Evolutionary conservation across 2,329 filamentous ascomycete genomes (phyloP).

Genomic region (Calycina herbarum): DNA sequence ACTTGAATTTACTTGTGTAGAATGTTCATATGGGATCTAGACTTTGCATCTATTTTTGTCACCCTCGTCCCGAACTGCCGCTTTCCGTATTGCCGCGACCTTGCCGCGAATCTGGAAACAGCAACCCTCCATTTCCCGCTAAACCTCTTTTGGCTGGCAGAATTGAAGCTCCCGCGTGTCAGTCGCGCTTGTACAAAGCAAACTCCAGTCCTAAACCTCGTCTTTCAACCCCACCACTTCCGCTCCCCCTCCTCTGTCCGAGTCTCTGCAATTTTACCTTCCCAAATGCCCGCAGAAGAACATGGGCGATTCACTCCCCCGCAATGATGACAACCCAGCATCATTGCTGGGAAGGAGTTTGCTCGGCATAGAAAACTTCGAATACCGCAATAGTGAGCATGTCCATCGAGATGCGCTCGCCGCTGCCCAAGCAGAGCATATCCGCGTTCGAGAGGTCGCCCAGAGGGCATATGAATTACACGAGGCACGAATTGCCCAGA

Average conservation of each 20-base stretch:
- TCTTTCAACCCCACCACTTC: neutral
- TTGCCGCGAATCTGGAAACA: neutral
- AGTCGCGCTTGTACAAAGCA: slow-evolving; percentile 2
- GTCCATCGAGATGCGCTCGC: slow-evolving; percentile 56
- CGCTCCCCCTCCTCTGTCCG: neutral
- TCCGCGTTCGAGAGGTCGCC: slow-evolving; percentile 57
- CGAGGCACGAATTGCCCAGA: slow-evolving; percentile 45
- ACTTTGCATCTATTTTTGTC: too few relatives aligned
- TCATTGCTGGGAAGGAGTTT: slow-evolving; percentile 15
- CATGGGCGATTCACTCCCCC: slow-evolving; percentile 9
- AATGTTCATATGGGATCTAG: too few relatives aligned
- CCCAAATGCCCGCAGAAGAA: neutral
- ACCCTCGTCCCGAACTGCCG: too few relatives aligned
- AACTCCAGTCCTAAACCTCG: neutral
- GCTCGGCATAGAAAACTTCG: slow-evolving; percentile 17
- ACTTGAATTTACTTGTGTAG: too few relatives aligned
- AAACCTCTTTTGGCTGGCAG: neutral
- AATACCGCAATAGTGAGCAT: slow-evolving; percentile 26
- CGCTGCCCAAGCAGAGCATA: slow-evolving; percentile 65
- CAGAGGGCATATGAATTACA: slow-evolving; percentile 50
- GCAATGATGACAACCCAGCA: slow-evolving; percentile 14
- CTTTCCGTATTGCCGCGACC: neutral
- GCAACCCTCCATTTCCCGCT: neutral
- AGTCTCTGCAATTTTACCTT: neutral
- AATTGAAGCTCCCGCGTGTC: neutral